phyloP scores from a whole-genome alignment of 306 rosid genomes.

The Cucurbita pepo region DNA sequence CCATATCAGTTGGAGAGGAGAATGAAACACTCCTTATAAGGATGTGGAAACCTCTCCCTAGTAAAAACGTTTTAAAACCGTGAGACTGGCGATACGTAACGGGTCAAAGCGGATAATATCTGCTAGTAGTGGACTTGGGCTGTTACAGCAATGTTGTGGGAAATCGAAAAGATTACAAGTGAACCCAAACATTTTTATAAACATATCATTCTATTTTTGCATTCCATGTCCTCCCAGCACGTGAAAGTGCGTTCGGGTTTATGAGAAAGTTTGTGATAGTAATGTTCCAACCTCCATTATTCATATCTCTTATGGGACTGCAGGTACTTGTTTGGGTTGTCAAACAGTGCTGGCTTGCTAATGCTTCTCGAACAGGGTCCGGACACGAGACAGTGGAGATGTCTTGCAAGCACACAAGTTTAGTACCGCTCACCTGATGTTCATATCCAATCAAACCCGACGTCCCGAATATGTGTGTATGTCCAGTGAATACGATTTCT shows the following conservation, averaged over 20 bases:
- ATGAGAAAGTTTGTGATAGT: not conserved
- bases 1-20: no score
- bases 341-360: constrained; percentile 51
- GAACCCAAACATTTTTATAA: not conserved
- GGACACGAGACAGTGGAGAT: constrained; percentile 52
- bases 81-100: no score
- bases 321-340: constrained; percentile 61
- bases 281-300: not conserved
- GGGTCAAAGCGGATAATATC: no score
- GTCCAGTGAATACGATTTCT: constrained; percentile 1
- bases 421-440: constrained; percentile 14
- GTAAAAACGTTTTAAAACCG: no score
- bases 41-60: no score
- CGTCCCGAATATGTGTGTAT: constrained; percentile 12
- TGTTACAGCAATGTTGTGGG: not conserved
- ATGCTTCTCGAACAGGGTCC: constrained; percentile 60
- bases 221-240: not conserved
- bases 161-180: not conserved
- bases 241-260: not conserved
- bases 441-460: constrained; percentile 7
- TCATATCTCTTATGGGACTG: constrained; percentile 5
- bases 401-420: constrained; percentile 64
- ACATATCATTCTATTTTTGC: not conserved
- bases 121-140: no score
- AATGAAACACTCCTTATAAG: no score